Percentiles rank a stretch among this genome's conserved stretches.
Conservation (phyloP, 495 filamentous ascomycete species). For the Tuber umbilicatum region DNA sequence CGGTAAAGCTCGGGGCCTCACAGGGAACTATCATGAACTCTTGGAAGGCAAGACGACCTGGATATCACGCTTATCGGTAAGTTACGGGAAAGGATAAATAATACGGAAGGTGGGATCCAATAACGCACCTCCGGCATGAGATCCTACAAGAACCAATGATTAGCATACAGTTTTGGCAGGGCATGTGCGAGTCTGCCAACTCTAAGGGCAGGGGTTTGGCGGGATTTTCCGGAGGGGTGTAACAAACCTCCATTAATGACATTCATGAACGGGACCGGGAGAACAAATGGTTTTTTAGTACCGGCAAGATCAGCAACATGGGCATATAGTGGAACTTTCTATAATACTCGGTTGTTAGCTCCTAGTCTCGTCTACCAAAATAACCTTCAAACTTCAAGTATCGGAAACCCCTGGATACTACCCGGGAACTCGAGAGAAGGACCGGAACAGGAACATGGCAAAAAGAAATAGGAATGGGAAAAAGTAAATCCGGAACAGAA, state of each 20-base stretch:
- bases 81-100: slow-evolving; percentile 9
- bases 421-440: neutral
- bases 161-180: neutral
- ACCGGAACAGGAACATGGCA: neutral
- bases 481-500: neutral
- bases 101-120: neutral
- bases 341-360: slow-evolving; percentile 27
- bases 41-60: slow-evolving; percentile 90
- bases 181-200: slow-evolving; percentile 21
- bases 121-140: slow-evolving; percentile 73
- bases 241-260: slow-evolving; percentile 85
- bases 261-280: slow-evolving; percentile 99
- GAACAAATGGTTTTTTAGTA: slow-evolving; percentile 99
- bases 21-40: slow-evolving; percentile 99
- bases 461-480: neutral
- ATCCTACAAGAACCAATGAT: slow-evolving; percentile 45
- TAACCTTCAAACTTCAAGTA: neutral
- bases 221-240: slow-evolving; percentile 13
- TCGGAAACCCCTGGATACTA: neutral
- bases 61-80: slow-evolving; percentile 17
- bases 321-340: slow-evolving; percentile 88
- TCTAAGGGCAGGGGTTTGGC: neutral
- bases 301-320: slow-evolving; percentile 98
- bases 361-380: neutral
- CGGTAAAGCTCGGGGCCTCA: slow-evolving; percentile 74